A percentile compares a stretch with the other conserved stretches of the same genome.
These are phyloP conservation scores for Rhynchospora tenuis DNA, from an alignment of 176 grass and related monocot species.

Conservation along the genomic window DNA sequence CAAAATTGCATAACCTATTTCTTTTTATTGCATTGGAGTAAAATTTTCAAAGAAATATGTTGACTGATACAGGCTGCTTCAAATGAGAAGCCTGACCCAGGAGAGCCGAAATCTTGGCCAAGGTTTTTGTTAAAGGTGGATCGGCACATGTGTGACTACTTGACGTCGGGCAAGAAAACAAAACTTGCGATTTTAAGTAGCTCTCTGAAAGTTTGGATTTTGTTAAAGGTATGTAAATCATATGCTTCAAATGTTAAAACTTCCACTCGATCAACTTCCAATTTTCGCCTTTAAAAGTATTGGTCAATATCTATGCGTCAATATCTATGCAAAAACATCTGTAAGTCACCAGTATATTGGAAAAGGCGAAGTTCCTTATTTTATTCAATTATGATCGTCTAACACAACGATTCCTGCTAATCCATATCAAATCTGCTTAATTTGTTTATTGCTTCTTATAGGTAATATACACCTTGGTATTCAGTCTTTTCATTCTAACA, in stretches of 20 bases:
- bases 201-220: conserved; percentile 86
- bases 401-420: background rate
- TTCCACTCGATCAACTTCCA: background rate
- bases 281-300: background rate
- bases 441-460: background rate
- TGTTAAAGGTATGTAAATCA: conserved; percentile 54
- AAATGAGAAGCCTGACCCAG: conserved; percentile 45
- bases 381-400: background rate
- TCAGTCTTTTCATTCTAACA: conserved; percentile 8
- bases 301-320: background rate
- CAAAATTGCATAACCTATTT: background rate
- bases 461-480: background rate
- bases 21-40: background rate
- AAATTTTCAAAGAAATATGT: conserved; percentile 16
- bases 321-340: background rate
- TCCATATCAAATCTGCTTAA: conserved; percentile 11
- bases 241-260: background rate
- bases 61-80: conserved; percentile 50
- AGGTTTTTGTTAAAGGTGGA: conserved; percentile 79
- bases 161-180: conserved; percentile 70
- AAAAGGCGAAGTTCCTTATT: background rate
- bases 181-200: conserved; percentile 79
- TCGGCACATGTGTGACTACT: conserved; percentile 70
- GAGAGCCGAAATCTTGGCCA: conserved; percentile 66
- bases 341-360: background rate